Percentiles rank a stretch among this genome's conserved stretches.
Evolutionary conservation across 805 yeast genomes (phyloP).

Genomic region (Wickerhamomyces silvicola): DNA sequence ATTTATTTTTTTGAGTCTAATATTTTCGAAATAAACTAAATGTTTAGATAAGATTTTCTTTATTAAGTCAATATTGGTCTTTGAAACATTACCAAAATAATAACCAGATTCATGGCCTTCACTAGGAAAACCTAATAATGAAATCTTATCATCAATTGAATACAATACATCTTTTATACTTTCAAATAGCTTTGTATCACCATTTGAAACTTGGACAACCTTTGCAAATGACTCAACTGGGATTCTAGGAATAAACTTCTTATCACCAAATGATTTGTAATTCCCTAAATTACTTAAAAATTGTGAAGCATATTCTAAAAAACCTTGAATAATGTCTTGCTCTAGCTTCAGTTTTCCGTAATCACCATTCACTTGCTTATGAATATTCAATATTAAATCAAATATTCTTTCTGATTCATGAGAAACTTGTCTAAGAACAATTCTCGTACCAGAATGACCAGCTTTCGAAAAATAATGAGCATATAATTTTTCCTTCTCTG

Average conservation of each 20-base stretch:
- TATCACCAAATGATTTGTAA: constrained; percentile 84
- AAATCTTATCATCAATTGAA: constrained; percentile 37
- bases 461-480: constrained; percentile 84
- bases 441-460: constrained; percentile 77
- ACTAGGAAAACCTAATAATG: constrained; percentile 72
- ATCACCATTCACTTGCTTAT: constrained; percentile 43
- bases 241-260: constrained; percentile 72
- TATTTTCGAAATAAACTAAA: constrained; percentile 72
- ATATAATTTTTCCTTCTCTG: constrained; percentile 54
- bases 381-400: constrained; percentile 60
- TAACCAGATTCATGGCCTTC: constrained; percentile 72
- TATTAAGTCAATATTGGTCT: constrained; percentile 58
- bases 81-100: constrained; percentile 51
- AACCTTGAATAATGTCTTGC: constrained; percentile 33
- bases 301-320: constrained; percentile 72
- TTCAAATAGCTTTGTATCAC: constrained; percentile 25
- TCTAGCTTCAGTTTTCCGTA: constrained; percentile 33
- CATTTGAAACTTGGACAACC: constrained; percentile 37
- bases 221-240: constrained; percentile 39
- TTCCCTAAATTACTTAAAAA: constrained; percentile 71
- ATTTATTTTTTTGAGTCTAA: constrained; percentile 57
- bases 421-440: constrained; percentile 73
- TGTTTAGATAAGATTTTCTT: constrained; percentile 57
- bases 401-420: constrained; percentile 73
- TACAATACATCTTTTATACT: constrained; percentile 45